Percentiles rank a stretch among this genome's conserved stretches.
These are phyloP conservation scores for Corchorus olitorius DNA, from an alignment of 345 rosid genomes.

Conservation along the genomic window DNA sequence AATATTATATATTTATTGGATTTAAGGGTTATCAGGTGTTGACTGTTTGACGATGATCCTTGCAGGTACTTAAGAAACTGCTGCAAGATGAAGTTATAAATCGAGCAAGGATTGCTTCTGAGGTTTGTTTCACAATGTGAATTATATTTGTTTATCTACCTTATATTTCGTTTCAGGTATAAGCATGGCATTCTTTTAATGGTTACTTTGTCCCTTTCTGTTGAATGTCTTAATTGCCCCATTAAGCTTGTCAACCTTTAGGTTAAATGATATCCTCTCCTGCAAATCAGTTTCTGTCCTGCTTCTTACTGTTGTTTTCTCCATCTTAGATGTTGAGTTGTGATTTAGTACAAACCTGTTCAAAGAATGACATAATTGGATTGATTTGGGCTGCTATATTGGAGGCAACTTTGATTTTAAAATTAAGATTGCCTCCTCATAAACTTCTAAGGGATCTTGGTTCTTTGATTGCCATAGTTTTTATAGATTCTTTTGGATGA, in stretches of 20 bases:
- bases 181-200: background rate
- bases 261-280: background rate
- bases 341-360: background rate
- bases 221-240: background rate
- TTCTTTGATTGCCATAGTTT: background rate
- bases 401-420: background rate
- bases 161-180: background rate
- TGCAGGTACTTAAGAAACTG: slow-evolving; percentile 82
- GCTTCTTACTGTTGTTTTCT: background rate
- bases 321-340: background rate
- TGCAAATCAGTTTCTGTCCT: background rate
- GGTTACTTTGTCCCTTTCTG: background rate
- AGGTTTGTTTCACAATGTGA: slow-evolving; percentile 51
- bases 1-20: background rate
- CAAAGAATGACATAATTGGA: slow-evolving; percentile 5
- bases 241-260: background rate
- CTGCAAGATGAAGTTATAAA: slow-evolving; percentile 69
- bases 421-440: background rate
- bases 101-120: slow-evolving; percentile 64
- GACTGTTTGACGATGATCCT: background rate
- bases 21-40: background rate
- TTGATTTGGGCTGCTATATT: background rate
- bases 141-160: slow-evolving; percentile 6
- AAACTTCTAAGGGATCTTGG: background rate
- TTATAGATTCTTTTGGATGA: background rate